Conservation (phyloP, 805 yeast genomes). For the Barnettozyma siamensis region DNA sequence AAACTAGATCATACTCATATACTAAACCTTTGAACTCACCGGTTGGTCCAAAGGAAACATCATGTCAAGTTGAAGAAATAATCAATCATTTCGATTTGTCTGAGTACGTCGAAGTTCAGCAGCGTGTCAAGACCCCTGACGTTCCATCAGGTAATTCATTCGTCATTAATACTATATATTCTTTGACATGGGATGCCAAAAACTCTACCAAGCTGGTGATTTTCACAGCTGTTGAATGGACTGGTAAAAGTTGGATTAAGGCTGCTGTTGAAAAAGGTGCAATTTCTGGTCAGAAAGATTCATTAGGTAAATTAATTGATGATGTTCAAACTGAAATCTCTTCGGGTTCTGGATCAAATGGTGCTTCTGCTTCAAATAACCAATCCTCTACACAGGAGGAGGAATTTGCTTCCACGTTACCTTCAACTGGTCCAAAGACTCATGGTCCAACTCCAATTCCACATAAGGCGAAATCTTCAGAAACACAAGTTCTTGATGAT, state of each 20-base stretch:
- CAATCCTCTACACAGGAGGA: too few species aligned
- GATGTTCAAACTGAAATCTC: conserved; percentile 22
- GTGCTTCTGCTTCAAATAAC: conserved; percentile 14
- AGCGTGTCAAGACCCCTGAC: conserved; percentile 66
- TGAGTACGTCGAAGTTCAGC: conserved; percentile 43
- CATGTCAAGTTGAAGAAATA: conserved; percentile 56
- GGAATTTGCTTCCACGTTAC: conserved; percentile 14
- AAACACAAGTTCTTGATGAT: conserved; percentile 46
- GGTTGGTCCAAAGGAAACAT: conserved; percentile 74
- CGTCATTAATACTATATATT: conserved; percentile 50
- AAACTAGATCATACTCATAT: conserved; percentile 48
- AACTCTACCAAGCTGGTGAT: conserved; percentile 49
- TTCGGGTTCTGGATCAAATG: conserved; percentile 11
- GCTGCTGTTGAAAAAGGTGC: conserved; percentile 72
- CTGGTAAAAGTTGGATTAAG: conserved; percentile 73
- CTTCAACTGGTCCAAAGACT: conserved; percentile 30
- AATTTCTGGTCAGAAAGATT: conserved; percentile 63
- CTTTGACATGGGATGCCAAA: conserved; percentile 56
- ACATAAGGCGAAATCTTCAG: conserved; percentile 40
- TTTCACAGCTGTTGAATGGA: conserved; percentile 59
- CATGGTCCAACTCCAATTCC: conserved; percentile 41
- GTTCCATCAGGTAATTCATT: conserved; percentile 77
- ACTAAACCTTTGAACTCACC: conserved; percentile 60
- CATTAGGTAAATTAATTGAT: conserved; percentile 41
- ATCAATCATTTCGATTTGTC: conserved; percentile 47